Evolutionary conservation across 2,329 filamentous ascomycete species (phyloP).

Genomic region (Talaromyces sp.): DNA sequence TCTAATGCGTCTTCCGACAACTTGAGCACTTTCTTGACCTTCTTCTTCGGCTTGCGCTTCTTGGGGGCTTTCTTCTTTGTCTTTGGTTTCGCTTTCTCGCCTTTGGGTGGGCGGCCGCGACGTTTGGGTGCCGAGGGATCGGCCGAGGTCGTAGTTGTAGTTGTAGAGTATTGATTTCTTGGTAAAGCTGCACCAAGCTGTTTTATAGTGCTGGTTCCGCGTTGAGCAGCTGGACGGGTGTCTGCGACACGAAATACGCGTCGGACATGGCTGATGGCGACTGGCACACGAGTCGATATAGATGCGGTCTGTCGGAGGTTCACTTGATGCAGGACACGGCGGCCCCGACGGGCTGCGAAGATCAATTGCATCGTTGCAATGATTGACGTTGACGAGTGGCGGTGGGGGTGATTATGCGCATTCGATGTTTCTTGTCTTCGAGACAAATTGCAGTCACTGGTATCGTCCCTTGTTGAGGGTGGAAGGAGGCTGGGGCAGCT

Average conservation of each 20-base stretch:
- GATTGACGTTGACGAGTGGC: background rate
- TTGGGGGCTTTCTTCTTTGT: conserved; percentile 21
- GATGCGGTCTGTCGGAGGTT: conserved; percentile 24
- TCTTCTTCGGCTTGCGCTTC: conserved; percentile 25
- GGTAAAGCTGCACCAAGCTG: background rate
- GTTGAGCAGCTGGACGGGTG: conserved; percentile 17
- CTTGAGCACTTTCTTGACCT: conserved; percentile 21
- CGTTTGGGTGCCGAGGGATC: conserved; percentile 30
- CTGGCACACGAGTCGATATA: conserved; percentile 27
- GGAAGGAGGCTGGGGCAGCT: conserved; percentile 15
- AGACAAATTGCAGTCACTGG: background rate
- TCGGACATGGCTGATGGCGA: conserved; percentile 27
- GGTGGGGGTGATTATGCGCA: background rate
- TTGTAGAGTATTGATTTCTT: conserved; percentile 31
- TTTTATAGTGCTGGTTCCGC: conserved; percentile 16
- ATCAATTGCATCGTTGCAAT: conserved; percentile 30
- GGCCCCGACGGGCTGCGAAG: conserved; percentile 28
- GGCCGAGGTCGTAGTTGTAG: conserved; percentile 19
- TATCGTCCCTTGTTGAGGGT: conserved; percentile 4
- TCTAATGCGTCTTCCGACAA: conserved; percentile 32
- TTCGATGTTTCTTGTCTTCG: background rate
- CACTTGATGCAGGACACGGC: conserved; percentile 30
- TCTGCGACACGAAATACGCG: conserved; percentile 25
- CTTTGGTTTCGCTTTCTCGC: conserved; percentile 27
- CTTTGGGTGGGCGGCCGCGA: conserved; percentile 23